These are phyloP conservation scores for Umbelopsis vinacea DNA, from an alignment of 192 early-diverging fungal species.

Conservation along the genomic window DNA sequence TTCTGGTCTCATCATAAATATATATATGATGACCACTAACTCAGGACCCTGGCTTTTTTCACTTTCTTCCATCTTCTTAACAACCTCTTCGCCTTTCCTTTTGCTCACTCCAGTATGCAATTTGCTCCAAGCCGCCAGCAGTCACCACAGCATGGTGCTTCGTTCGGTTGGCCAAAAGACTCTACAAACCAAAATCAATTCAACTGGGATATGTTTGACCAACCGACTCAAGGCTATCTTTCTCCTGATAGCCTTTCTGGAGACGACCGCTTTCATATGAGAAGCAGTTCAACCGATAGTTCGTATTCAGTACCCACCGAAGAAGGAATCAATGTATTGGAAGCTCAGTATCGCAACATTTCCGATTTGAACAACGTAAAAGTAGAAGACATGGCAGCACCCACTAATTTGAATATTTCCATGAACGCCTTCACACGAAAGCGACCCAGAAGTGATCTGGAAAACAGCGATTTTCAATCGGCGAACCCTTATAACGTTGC, in stretches of 20 bases:
- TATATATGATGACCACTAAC: neutral
- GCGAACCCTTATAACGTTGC: neutral
- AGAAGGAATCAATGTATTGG: neutral
- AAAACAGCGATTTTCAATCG: neutral
- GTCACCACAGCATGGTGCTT: neutral
- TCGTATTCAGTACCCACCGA: neutral
- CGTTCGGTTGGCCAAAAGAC: neutral
- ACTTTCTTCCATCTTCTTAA: neutral
- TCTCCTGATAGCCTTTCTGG: neutral
- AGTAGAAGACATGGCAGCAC: neutral
- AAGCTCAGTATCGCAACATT: neutral
- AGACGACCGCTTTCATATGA: neutral
- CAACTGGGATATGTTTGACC: neutral
- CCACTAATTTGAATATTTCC: neutral
- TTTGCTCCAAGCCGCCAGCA: neutral
- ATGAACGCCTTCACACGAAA: neutral
- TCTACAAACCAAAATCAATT: neutral
- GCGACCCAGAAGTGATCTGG: neutral
- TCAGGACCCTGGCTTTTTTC: neutral
- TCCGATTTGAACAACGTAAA: neutral
- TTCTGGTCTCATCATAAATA: neutral
- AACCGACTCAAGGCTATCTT: neutral
- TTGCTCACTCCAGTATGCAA: neutral
- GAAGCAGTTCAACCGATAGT: constrained; percentile 5
- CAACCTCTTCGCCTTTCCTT: neutral